These are phyloP conservation scores for Cadophora sp. DNA, from an alignment of 2,329 filamentous ascomycete species.

Conservation along the genomic window DNA sequence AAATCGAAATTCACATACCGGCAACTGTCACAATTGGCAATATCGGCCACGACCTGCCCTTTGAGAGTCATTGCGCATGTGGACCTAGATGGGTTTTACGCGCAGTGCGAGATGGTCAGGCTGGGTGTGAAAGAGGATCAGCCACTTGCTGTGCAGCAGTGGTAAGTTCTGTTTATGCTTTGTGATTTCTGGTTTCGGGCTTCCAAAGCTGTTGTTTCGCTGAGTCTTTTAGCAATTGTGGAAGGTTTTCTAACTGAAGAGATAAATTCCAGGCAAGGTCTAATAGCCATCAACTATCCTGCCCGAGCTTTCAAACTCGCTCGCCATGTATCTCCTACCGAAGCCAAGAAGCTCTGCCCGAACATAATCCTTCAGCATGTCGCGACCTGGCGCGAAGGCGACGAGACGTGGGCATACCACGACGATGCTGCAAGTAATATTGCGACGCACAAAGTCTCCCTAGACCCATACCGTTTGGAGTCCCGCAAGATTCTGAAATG, in stretches of 20 bases:
- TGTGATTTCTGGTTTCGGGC: background rate
- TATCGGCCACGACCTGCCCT: slow-evolving; percentile 74
- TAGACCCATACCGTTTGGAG: slow-evolving; percentile 89
- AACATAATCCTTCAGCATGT: slow-evolving; percentile 88
- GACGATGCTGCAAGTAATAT: slow-evolving; percentile 82
- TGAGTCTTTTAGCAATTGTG: background rate
- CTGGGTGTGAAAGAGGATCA: slow-evolving; percentile 75
- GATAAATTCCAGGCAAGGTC: slow-evolving; percentile 68
- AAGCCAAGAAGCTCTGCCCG: slow-evolving; percentile 88
- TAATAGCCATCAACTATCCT: slow-evolving; percentile 97
- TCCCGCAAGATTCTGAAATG: slow-evolving; percentile 81
- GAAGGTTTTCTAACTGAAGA: background rate
- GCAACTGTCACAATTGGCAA: slow-evolving; percentile 77
- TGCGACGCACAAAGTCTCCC: slow-evolving; percentile 87
- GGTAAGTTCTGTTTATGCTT: slow-evolving; percentile 54
- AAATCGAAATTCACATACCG: slow-evolving; percentile 84
- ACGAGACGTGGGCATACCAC: slow-evolving; percentile 90
- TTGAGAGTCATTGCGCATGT: slow-evolving; percentile 89
- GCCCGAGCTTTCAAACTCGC: slow-evolving; percentile 81
- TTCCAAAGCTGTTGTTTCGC: background rate
- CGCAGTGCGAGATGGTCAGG: slow-evolving; percentile 93
- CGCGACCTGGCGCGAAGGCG: slow-evolving; percentile 91
- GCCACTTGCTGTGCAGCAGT: slow-evolving; percentile 93
- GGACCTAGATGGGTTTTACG: slow-evolving; percentile 97
- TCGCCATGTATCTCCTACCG: slow-evolving; percentile 77